These are phyloP conservation scores for Obelidium mucronatum DNA, from an alignment of 192 early-diverging fungal genomes.

Conservation along the genomic window DNA sequence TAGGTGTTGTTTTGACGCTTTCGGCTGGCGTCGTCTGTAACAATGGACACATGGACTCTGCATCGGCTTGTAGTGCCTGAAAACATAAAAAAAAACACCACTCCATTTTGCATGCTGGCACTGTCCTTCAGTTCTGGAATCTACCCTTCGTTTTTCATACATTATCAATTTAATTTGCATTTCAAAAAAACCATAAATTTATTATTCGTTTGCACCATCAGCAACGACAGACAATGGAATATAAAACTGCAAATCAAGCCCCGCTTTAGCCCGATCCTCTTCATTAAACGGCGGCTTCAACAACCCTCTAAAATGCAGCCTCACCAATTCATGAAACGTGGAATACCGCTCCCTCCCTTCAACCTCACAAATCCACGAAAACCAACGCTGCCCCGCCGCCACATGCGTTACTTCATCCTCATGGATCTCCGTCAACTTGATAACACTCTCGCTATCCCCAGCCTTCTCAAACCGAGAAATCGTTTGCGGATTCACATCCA, in stretches of 20 bases:
- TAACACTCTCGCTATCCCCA: conserved; percentile 61
- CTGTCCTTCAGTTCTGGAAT: too few species aligned
- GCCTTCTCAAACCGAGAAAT: conserved; percentile 64
- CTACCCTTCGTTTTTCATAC: too few species aligned
- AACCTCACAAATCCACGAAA: conserved; percentile 53
- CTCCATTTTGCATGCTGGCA: too few species aligned
- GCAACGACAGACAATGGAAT: conserved; percentile 35
- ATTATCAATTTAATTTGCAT: too few species aligned
- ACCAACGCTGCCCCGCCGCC: conserved; percentile 63
- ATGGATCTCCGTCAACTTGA: conserved; percentile 62
- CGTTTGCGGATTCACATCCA: conserved; percentile 73
- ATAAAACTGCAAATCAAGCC: conserved; percentile 60
- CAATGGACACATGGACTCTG: too few species aligned
- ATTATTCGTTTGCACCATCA: too few species aligned
- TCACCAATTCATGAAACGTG: conserved; percentile 53
- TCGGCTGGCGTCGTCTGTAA: too few species aligned
- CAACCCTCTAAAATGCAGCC: conserved; percentile 57
- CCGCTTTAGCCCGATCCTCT: conserved; percentile 60
- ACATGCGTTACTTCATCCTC: conserved; percentile 61
- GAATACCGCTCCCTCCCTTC: conserved; percentile 47
- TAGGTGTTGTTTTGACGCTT: too few species aligned
- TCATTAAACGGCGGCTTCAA: conserved; percentile 75
- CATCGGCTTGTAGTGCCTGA: too few species aligned
- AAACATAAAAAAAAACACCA: too few species aligned
- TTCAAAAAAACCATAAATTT: too few species aligned